Evolutionary conservation across 2,329 filamentous ascomycete genomes (phyloP).

Genomic region (Neocatenulostroma microsporum): DNA sequence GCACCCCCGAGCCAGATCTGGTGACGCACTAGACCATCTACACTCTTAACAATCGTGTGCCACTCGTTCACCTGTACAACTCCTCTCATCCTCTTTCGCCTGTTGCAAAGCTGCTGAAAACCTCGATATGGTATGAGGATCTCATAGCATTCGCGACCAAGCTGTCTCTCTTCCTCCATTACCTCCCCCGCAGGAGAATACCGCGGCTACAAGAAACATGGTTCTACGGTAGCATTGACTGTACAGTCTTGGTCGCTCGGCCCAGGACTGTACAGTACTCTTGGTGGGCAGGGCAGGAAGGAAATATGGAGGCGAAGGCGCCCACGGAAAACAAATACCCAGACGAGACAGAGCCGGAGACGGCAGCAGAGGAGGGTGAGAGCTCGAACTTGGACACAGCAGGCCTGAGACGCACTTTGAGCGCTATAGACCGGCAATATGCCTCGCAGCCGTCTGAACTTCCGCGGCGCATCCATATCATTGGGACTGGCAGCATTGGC

Average conservation of each 20-base stretch:
- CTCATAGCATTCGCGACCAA: too few relatives aligned
- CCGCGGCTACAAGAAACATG: slow-evolving; percentile 33
- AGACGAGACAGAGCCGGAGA: not conserved
- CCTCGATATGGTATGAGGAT: too few relatives aligned
- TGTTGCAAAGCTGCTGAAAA: too few relatives aligned
- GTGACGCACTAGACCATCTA: too few relatives aligned
- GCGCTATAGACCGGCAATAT: slow-evolving; percentile 24
- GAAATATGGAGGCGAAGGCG: slow-evolving; percentile 14
- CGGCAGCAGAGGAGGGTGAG: slow-evolving; percentile 1
- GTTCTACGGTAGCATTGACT: slow-evolving; percentile 35
- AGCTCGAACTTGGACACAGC: too few relatives aligned
- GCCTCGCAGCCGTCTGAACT: slow-evolving; percentile 17
- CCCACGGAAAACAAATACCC: not conserved
- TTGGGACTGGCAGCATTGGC: slow-evolving; percentile 76
- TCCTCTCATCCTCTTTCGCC: too few relatives aligned
- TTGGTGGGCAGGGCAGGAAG: slow-evolving; percentile 16
- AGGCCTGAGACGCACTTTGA: too few relatives aligned
- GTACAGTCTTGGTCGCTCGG: too few relatives aligned
- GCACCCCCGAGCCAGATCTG: too few relatives aligned
- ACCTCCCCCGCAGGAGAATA: slow-evolving; percentile 43
- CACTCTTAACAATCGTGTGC: too few relatives aligned
- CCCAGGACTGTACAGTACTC: slow-evolving; percentile 16
- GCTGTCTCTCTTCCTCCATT: slow-evolving; percentile 34
- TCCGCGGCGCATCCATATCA: slow-evolving; percentile 60
- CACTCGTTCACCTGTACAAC: too few relatives aligned